Evolutionary conservation across 2,329 filamentous ascomycete species (phyloP).

Genomic region (Aureobasidium sp.): DNA sequence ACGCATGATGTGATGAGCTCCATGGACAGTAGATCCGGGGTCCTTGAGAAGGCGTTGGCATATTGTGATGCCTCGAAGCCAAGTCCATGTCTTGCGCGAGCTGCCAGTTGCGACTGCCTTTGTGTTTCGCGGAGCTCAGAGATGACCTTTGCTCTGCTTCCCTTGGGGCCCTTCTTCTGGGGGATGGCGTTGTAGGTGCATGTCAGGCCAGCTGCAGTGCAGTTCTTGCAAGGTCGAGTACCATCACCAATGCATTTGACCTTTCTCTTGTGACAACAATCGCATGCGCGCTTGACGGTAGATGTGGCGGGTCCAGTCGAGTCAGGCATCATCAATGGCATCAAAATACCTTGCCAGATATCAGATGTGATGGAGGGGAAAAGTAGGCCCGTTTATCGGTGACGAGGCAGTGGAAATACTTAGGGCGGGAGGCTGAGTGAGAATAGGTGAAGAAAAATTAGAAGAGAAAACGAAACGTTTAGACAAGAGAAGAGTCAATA

Average conservation of each 20-base stretch:
- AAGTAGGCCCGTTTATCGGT: background rate
- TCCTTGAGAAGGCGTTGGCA: conserved; percentile 36
- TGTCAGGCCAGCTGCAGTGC: conserved; percentile 47
- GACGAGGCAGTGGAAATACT: background rate
- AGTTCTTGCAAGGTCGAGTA: conserved; percentile 51
- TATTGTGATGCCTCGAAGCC: conserved; percentile 33
- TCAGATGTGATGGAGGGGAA: background rate
- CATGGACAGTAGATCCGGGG: conserved; percentile 40
- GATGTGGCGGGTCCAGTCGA: conserved; percentile 17
- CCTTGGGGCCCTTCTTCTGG: conserved; percentile 56
- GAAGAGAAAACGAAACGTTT: conserved; percentile 8
- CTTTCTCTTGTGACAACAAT: conserved; percentile 35
- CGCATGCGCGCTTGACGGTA: conserved; percentile 17
- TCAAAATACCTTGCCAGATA: conserved; percentile 2
- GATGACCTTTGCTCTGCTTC: conserved; percentile 53
- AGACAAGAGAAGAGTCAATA: conserved; percentile 4
- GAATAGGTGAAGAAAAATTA: conserved; percentile 3
- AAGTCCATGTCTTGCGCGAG: conserved; percentile 26
- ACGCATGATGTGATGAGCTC: conserved; percentile 45
- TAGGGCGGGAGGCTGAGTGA: background rate
- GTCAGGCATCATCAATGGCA: conserved; percentile 15
- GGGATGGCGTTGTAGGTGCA: conserved; percentile 58
- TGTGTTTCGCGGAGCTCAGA: conserved; percentile 50
- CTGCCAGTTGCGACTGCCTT: conserved; percentile 35
- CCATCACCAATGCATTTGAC: conserved; percentile 44